A percentile compares a stretch with the other conserved stretches of the same genome.
These are phyloP conservation scores for Botryotinia calthae DNA, from an alignment of 2,329 filamentous ascomycete species.

Conservation along the genomic window DNA sequence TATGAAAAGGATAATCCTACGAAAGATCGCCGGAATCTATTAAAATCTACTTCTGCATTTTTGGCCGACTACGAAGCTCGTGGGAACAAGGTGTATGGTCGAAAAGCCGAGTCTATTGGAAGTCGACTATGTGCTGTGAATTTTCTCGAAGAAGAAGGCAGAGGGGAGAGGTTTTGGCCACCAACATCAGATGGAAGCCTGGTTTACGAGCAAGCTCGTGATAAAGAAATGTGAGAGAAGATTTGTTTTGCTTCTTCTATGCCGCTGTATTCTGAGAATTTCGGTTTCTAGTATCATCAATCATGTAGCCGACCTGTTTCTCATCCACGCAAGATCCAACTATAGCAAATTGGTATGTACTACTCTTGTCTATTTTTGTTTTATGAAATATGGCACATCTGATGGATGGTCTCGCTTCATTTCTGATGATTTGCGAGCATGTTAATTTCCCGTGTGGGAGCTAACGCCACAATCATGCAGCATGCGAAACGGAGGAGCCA, in stretches of 20 bases:
- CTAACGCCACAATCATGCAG: slow-evolving; percentile 16
- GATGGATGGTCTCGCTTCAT: not conserved
- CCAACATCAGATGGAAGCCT: slow-evolving; percentile 10
- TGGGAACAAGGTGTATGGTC: slow-evolving; percentile 16
- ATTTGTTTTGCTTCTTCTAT: not conserved
- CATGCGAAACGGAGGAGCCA: slow-evolving; percentile 13
- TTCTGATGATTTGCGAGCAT: not conserved
- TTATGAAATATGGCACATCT: not conserved
- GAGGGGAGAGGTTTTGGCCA: slow-evolving; percentile 21
- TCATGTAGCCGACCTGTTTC: slow-evolving; percentile 16
- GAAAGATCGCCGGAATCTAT: slow-evolving; percentile 17
- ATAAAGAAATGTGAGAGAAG: slow-evolving; percentile 15
- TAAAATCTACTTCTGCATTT: slow-evolving; percentile 14
- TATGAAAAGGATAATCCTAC: slow-evolving; percentile 19
- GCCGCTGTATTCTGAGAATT: not conserved
- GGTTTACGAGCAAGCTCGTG: slow-evolving; percentile 8
- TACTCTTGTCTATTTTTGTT: not conserved
- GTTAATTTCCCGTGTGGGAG: slow-evolving; percentile 15
- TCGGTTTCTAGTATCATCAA: slow-evolving; percentile 12
- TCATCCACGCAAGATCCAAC: slow-evolving; percentile 17
- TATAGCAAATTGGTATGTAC: slow-evolving; percentile 12
- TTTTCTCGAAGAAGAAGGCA: slow-evolving; percentile 21
- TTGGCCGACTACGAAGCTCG: slow-evolving; percentile 18
- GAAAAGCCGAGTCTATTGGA: slow-evolving; percentile 9
- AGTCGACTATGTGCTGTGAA: slow-evolving; percentile 18